These are phyloP conservation scores for Macadamia tetraphylla DNA, from an alignment of 164 flowering plant species.

Conservation along the genomic window DNA sequence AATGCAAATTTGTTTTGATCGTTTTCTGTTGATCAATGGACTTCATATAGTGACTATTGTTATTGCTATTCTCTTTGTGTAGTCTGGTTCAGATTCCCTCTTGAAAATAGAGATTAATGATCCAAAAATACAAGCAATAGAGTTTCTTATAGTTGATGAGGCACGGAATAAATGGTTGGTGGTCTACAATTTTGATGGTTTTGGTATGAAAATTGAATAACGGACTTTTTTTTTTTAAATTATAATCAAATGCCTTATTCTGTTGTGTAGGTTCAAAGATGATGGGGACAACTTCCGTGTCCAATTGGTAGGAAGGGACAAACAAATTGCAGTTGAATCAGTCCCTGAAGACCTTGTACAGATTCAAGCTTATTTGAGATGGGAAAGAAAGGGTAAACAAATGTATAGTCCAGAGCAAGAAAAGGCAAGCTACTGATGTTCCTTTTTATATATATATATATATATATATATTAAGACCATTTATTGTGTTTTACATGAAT, in stretches of 20 bases:
- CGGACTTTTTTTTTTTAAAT: no score
- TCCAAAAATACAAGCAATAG: constrained; percentile 68
- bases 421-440: constrained; percentile 48
- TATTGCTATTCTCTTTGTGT: neutral
- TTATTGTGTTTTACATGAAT: neutral
- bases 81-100: constrained; percentile 65
- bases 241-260: no score
- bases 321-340: constrained; percentile 28
- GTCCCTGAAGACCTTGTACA: constrained; percentile 98
- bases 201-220: no score
- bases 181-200: neutral
- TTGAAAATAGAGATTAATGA: constrained; percentile 77
- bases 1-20: no score
- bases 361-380: constrained; percentile 86
- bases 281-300: constrained; percentile 68
- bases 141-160: constrained; percentile 83
- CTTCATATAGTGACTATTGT: constrained; percentile 4
- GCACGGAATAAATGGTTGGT: constrained; percentile 61
- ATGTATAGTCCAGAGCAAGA: constrained; percentile 87
- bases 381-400: constrained; percentile 97
- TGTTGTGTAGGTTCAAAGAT: constrained; percentile 57
- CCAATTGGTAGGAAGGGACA: constrained; percentile 35
- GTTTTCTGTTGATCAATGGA: neutral
- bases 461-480: no score
- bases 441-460: neutral